Percentiles rank a stretch among this genome's conserved stretches.
These are phyloP conservation scores for Boletus rubescentipes DNA, from an alignment of 768 basidiomycete species.

Conservation along the genomic window DNA sequence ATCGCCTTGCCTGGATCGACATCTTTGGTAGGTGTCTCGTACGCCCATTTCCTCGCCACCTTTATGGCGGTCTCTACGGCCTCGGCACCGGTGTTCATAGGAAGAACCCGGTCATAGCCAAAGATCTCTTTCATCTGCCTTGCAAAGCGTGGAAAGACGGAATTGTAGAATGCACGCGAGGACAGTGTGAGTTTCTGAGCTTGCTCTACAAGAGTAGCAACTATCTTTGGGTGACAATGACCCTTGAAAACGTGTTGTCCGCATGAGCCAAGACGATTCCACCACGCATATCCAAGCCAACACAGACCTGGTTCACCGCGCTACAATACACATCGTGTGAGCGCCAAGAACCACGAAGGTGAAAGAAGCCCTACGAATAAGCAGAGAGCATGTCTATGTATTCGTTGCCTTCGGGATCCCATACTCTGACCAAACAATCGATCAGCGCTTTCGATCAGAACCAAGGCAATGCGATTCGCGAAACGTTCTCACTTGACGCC, in stretches of 20 bases:
- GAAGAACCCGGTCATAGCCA: slow-evolving; percentile 92
- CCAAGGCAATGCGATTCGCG: slow-evolving; percentile 21
- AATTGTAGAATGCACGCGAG: slow-evolving; percentile 95
- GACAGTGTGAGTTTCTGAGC: slow-evolving; percentile 89
- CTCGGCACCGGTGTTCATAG: slow-evolving; percentile 99
- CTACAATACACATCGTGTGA: slow-evolving; percentile 36
- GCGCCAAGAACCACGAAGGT: not conserved
- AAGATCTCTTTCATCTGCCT: slow-evolving; percentile 80
- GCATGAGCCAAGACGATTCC: slow-evolving; percentile 14
- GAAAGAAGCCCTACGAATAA: slow-evolving; percentile 70
- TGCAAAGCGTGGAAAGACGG: slow-evolving; percentile 87
- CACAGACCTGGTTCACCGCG: slow-evolving; percentile 81
- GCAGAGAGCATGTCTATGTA: slow-evolving; percentile 99
- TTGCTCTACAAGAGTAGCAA: slow-evolving; percentile 78
- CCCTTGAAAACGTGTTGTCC: slow-evolving; percentile 45
- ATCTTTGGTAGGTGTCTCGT: slow-evolving; percentile 74
- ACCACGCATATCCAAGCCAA: slow-evolving; percentile 8
- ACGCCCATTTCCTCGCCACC: slow-evolving; percentile 96
- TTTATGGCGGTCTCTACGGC: slow-evolving; percentile 98
- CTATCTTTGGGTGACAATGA: slow-evolving; percentile 90
- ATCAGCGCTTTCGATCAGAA: slow-evolving; percentile 1
- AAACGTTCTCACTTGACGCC: slow-evolving; percentile 81
- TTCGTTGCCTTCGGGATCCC: slow-evolving; percentile 93
- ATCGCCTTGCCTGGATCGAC: slow-evolving; percentile 64
- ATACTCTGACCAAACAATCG: slow-evolving; percentile 50